Base-by-base conservation (phyloP, 2,329 filamentous ascomycete species). In the Bipolaris gigantea region DNA sequence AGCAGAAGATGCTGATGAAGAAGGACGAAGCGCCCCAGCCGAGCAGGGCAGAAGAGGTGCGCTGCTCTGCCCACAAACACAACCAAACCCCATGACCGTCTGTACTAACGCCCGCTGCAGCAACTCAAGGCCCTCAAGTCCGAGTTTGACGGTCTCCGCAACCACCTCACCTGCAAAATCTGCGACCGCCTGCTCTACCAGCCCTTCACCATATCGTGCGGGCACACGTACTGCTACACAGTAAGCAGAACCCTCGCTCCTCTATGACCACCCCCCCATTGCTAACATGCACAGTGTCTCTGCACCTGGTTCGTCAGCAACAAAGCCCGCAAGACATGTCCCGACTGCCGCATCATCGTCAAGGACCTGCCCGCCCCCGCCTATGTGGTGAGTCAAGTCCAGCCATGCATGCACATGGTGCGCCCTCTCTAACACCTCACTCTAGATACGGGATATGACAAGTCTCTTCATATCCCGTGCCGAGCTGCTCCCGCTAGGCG, bases 161-260 rank as follows among this genome's bases (percentile, higher is more conserved):
- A 74, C 27, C 77, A 87, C 30, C 76, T 87, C 63, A 85, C 84
- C 53, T 89, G 87, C 75, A 85, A 85, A 59, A 85, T 89, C 58
- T 89, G 87, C 72, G 83, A 87, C 61, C 81, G 83, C 50, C 80
- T 86, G 44, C 79, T 89, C 45, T 89, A 88, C 73, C 86, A 89
- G 71, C 87, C 87, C 2, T 89, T 85, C 73, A 86, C 84, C 16
- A 79, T 89, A 48, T 79, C 79, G 6, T 89, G 87, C 64, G 87
- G 87, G 3, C 87, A 89, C 70, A 89, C 86, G 6, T 89, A 88
- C 72, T 89, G 87, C 75, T 89, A 89, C 68, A 84, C 81, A 40
- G 83, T 85, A 60, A 71, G 81, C 73, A 8, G 40, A 21, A 23
- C 40, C 30, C 30, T 8, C 18, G 25, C 36, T 16, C 16, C 73